Conservation (phyloP, 129 eudicot genomes). For the Lactuca sativa region DNA sequence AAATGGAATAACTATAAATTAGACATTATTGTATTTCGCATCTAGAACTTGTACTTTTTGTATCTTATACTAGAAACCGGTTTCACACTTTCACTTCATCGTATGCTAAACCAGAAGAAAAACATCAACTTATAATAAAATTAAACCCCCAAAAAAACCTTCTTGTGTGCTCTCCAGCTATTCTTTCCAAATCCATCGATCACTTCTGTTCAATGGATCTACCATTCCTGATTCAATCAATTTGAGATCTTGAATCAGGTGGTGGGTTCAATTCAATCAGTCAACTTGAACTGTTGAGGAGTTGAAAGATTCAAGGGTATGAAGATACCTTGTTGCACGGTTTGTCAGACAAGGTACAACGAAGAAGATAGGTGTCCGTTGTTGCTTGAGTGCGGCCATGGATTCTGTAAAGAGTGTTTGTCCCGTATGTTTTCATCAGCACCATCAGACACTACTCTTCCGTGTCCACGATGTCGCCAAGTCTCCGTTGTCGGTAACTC, state of each 20-base stretch:
- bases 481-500: conserved; percentile 87
- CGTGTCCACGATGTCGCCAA: conserved; percentile 95
- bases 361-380: conserved; percentile 83
- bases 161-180: conserved; percentile 33
- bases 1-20: background rate
- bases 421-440: conserved; percentile 66
- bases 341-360: conserved; percentile 78
- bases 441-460: conserved; percentile 54
- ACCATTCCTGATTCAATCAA: conserved; percentile 22
- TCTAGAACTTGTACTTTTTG: conserved; percentile 6
- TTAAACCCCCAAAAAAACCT: conserved; percentile 28
- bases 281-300: background rate
- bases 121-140: conserved; percentile 1
- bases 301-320: conserved; percentile 18
- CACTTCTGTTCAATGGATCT: conserved; percentile 35
- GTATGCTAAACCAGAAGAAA: conserved; percentile 27
- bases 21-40: background rate
- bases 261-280: background rate
- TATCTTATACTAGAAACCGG: background rate
- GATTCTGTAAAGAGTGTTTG: conserved; percentile 79
- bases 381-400: conserved; percentile 90
- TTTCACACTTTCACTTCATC: conserved; percentile 16
- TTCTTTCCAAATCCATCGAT: conserved; percentile 30
- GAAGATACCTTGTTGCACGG: conserved; percentile 86
- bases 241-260: conserved; percentile 21